These are phyloP conservation scores for Chaetomium strumarium DNA, from an alignment of 2,329 filamentous ascomycete species.

Conservation along the genomic window DNA sequence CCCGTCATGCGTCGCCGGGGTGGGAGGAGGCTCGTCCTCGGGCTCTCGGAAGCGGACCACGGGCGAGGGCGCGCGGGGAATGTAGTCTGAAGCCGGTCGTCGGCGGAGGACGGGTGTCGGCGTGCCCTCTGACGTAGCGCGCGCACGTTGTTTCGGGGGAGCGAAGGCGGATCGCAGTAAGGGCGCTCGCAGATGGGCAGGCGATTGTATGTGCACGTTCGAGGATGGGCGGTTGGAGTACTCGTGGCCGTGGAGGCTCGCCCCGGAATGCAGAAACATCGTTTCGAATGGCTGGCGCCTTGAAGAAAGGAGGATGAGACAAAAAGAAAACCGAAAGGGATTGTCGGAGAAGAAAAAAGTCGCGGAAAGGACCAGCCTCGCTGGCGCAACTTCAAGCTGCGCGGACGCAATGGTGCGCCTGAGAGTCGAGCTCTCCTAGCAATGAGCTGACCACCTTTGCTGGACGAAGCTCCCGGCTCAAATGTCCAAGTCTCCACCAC, in stretches of 20 bases:
- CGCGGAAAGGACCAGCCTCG: conserved; percentile 9
- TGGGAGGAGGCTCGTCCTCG: conserved; percentile 24
- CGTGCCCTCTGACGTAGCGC: conserved; percentile 5
- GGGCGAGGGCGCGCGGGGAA: conserved; percentile 33
- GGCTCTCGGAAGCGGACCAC: conserved; percentile 44
- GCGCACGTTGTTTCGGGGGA: conserved; percentile 28
- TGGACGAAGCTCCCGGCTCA: neutral
- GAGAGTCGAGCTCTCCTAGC: neutral
- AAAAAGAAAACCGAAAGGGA: neutral
- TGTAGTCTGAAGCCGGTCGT: conserved; percentile 35
- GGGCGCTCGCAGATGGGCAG: conserved; percentile 32
- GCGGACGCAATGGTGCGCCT: neutral
- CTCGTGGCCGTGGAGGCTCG: conserved; percentile 55
- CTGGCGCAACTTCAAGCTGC: conserved; percentile 1
- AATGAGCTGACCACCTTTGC: neutral
- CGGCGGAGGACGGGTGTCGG: conserved; percentile 20
- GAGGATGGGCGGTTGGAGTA: conserved; percentile 40
- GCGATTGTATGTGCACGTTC: conserved; percentile 30
- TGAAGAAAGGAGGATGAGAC: neutral
- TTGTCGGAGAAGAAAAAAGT: neutral
- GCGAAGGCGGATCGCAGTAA: conserved; percentile 40
- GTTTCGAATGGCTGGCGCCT: conserved; percentile 16
- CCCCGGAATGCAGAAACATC: conserved; percentile 56
- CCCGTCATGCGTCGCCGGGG: conserved; percentile 42
- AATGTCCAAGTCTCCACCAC: neutral